These are phyloP conservation scores for Pneumocystis jirovecii DNA, from an alignment of 1,139 yeast genomes.

Conservation along the genomic window DNA sequence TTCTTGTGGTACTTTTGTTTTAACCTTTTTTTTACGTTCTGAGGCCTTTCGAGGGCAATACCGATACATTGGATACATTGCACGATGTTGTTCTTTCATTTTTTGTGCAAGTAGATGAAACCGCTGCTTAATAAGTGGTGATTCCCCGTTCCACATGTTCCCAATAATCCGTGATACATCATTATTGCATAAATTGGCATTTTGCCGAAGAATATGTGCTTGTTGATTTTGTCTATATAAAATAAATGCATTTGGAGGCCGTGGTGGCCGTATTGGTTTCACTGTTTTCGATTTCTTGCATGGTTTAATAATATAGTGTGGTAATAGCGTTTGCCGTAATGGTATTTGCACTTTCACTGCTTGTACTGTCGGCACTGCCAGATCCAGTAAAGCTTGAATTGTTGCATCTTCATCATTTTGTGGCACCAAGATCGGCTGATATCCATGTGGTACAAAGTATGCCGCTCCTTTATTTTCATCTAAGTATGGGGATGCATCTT, in stretches of 20 bases:
- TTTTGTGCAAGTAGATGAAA: slow-evolving; percentile 7
- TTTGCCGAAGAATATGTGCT: slow-evolving; percentile 3
- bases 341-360: slow-evolving; percentile 1
- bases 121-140: not conserved
- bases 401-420: not conserved
- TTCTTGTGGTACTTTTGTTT: not conserved
- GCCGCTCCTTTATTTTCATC: slow-evolving; percentile 6
- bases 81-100: slow-evolving; percentile 7
- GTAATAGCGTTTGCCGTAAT: slow-evolving; percentile 2
- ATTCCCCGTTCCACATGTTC: slow-evolving; percentile 9
- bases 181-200: slow-evolving; percentile 6
- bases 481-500: slow-evolving; percentile 6
- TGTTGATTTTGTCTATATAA: slow-evolving; percentile 8
- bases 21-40: not conserved
- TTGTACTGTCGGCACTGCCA: not conserved
- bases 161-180: slow-evolving; percentile 12
- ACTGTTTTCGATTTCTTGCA: not conserved
- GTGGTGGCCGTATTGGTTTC: slow-evolving; percentile 4
- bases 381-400: not conserved
- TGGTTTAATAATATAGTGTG: slow-evolving; percentile 2
- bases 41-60: slow-evolving; percentile 7
- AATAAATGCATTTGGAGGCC: slow-evolving; percentile 12
- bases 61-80: slow-evolving; percentile 9
- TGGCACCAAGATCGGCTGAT: slow-evolving; percentile 7
- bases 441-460: slow-evolving; percentile 10